These are phyloP conservation scores for Exophiala alcalophila DNA, from an alignment of 2,329 filamentous ascomycete genomes.

Conservation along the genomic window DNA sequence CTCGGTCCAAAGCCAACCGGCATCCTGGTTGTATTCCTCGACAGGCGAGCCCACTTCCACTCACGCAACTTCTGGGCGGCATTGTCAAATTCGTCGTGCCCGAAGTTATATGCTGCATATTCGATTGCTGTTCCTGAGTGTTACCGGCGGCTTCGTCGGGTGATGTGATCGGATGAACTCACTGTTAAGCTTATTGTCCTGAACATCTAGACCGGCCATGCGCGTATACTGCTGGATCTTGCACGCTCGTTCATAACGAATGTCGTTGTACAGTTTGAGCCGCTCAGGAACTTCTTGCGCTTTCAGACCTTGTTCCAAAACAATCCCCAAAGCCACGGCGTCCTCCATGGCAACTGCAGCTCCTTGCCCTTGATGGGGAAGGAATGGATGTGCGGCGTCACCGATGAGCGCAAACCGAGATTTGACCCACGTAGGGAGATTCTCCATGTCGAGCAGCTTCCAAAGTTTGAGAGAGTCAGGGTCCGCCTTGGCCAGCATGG, in stretches of 20 bases:
- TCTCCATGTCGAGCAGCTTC: slow-evolving; percentile 59
- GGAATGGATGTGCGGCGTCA: slow-evolving; percentile 68
- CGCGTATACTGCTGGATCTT: slow-evolving; percentile 59
- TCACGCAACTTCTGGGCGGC: slow-evolving; percentile 51
- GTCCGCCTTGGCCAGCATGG: slow-evolving; percentile 13
- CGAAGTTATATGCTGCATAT: slow-evolving; percentile 53
- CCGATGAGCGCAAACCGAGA: slow-evolving; percentile 59
- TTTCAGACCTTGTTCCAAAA: slow-evolving; percentile 5
- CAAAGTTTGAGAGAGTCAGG: slow-evolving; percentile 52
- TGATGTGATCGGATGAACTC: neutral
- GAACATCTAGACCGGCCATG: slow-evolving; percentile 44
- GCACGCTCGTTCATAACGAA: slow-evolving; percentile 57
- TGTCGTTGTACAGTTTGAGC: slow-evolving; percentile 58
- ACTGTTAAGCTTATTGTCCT: slow-evolving; percentile 4
- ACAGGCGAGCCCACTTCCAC: slow-evolving; percentile 50
- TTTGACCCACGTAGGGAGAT: slow-evolving; percentile 45
- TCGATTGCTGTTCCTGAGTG: too few species aligned
- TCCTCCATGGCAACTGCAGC: slow-evolving; percentile 36
- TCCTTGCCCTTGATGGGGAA: slow-evolving; percentile 53
- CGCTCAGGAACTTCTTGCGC: slow-evolving; percentile 51
- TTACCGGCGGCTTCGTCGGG: too few species aligned
- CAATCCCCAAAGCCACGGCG: slow-evolving; percentile 31
- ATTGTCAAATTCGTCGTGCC: slow-evolving; percentile 58
- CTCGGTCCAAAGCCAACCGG: too few species aligned
- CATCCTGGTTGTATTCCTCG: too few species aligned